Evolutionary conservation across 129 eudicot species (phyloP), one percentile per base, ranked within the genome.

Genomic region (Solidago caesia): DNA sequence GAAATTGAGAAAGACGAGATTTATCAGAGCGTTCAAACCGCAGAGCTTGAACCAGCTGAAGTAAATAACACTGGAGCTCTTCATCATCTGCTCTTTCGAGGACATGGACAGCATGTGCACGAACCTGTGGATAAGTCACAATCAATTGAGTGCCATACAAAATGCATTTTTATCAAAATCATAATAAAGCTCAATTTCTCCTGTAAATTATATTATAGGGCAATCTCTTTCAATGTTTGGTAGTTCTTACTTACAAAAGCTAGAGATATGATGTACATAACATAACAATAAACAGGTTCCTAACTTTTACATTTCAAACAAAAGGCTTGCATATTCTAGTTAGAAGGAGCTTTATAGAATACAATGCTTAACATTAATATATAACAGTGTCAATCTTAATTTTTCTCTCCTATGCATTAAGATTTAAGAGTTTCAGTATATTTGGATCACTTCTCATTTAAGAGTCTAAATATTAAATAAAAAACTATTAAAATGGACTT

Each of bases 51-150:
- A 95, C 99, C 70, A 95, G 82, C 82, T 95, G 99, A 79, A 95
- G 96, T 70, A 95, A 88, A 79, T 95, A 95, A 72, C 99, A 95
- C 46, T 95, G 97, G 59, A 95, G 96, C 80, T 95, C 99, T 79
- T 95, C 99, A 79, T 91, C 99, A 76, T 84, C 97, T 66, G 99
- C 99, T 82, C 97, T 89, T 79, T 95, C 97, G 80, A 95, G 97
- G 74, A 95, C 96, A 65, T 94, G 87, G 7, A 95, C 97, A 79
- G 99, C 99, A 84, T 95, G 93, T 74, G 99, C 99, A 82, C 99
- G 97, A 75, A 95, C 99, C 97, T 93, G 89, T 70, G 44, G 55
- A 51, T 47, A 33, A 3, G 68, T 68, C 70, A 12, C 27, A 47
- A 46, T 29, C 70, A 44, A 46, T 33, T 33, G 39, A 33, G 39